These are phyloP conservation scores for Talaromyces sp. DNA, from an alignment of 2,329 filamentous ascomycete species.

Conservation along the genomic window DNA sequence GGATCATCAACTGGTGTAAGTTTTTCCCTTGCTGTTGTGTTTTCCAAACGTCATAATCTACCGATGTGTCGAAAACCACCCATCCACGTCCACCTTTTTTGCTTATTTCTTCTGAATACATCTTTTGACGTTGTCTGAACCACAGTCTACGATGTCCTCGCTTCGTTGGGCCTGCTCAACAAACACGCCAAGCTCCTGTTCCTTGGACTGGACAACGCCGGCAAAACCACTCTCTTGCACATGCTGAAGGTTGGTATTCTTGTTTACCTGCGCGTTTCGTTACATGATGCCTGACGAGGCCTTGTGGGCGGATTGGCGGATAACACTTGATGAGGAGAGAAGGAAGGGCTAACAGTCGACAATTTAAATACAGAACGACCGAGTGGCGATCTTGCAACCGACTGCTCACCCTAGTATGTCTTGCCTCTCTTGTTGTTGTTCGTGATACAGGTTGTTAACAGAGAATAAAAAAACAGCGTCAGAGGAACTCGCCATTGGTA, in stretches of 20 bases:
- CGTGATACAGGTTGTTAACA: neutral
- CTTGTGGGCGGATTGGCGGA: neutral
- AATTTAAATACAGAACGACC: slow-evolving; percentile 65
- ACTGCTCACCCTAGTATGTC: slow-evolving; percentile 81
- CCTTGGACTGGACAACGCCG: slow-evolving; percentile 87
- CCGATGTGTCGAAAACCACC: neutral
- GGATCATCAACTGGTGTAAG: slow-evolving; percentile 94
- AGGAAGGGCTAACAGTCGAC: slow-evolving; percentile 6
- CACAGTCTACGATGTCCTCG: slow-evolving; percentile 81
- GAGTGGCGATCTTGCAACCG: slow-evolving; percentile 83
- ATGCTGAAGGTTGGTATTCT: slow-evolving; percentile 75
- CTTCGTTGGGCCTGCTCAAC: slow-evolving; percentile 81
- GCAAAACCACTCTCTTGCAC: slow-evolving; percentile 89
- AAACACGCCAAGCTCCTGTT: slow-evolving; percentile 95
- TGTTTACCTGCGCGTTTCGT: neutral
- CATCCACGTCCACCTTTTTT: neutral
- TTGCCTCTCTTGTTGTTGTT: neutral
- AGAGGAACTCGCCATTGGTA: slow-evolving; percentile 87
- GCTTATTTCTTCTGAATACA: neutral
- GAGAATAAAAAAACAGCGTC: slow-evolving; percentile 53
- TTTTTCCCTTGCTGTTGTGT: slow-evolving; percentile 14
- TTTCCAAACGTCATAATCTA: neutral
- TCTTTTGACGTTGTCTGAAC: slow-evolving; percentile 14
- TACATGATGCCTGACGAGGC: neutral
- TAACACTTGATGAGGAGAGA: neutral